phyloP scores from a whole-genome alignment of 108 stramenopile genomes.

The Pseudonitzschia delicatissima region DNA sequence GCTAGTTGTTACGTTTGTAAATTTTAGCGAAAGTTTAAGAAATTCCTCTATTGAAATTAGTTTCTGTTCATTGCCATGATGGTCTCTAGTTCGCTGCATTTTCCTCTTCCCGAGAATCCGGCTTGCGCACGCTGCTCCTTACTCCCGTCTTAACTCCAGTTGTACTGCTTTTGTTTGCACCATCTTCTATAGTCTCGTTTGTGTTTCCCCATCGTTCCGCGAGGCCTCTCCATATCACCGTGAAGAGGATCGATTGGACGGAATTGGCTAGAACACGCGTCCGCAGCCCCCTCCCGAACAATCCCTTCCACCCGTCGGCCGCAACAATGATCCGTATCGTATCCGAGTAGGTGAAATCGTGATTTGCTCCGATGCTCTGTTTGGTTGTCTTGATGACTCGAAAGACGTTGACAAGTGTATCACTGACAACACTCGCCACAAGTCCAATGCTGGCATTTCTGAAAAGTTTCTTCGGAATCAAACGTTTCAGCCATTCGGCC shows the following conservation, averaged over 20 bases:
- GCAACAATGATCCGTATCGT: constrained; percentile 73
- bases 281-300: constrained; percentile 75
- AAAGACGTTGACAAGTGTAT: constrained; percentile 74
- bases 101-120: no score
- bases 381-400: constrained; percentile 89
- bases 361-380: constrained; percentile 70
- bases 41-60: no score
- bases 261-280: constrained; percentile 83
- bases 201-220: constrained; percentile 44
- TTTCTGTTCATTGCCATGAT: no score
- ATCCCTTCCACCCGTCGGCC: constrained; percentile 82
- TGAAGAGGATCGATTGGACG: constrained; percentile 77
- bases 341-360: constrained; percentile 56
- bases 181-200: background rate
- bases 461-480: constrained; percentile 40
- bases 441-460: constrained; percentile 78
- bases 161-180: background rate
- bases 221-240: constrained; percentile 79
- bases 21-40: no score
- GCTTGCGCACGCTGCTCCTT: no score
- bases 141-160: no score
- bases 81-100: no score
- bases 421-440: constrained; percentile 67
- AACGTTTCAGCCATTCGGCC: constrained; percentile 29
- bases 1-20: no score